Evolutionary conservation across 2,329 filamentous ascomycete species (phyloP), one percentile per base, ranked within the genome.

Genomic region (Beauveria medogensis): DNA sequence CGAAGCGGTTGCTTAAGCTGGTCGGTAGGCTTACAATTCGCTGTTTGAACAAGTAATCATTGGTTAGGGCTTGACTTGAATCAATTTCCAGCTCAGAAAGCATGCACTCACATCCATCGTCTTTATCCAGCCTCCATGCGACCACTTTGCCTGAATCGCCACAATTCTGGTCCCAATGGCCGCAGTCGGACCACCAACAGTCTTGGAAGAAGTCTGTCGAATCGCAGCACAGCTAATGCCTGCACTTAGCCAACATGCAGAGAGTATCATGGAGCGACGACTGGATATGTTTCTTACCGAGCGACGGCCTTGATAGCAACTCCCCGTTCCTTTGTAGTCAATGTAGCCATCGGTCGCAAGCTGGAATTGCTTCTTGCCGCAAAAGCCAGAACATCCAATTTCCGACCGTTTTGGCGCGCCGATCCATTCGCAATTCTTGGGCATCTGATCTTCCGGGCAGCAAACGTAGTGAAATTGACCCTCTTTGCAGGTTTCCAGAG

Each of bases 381-480:
- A 68, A 8, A 40, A 34, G 2, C 59, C 44, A 18, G 55, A 57
- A 50, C 67, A 68, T 51, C 67, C 66, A 44, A 66, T 64, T 6
- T 43, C 64, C 14, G 62, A 66, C 3, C 64, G 63, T 28, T 57
- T 61, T 2, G 67, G 68, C 10, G 61, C 62, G 16, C 65, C 65
- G 16, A 63, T 67, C 70, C 68, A 72, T 53, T 65, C 61, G 61
- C 69, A 72, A 55, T 68, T 65, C 50, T 67, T 62, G 0, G 69
- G 69, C 65, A 71, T 68, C 2, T 63, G 47, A 7, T 66, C 63
- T n/a, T 46, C 66, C 2, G 69, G 70, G 52, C 67, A 71, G 64
- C 69, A 72, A 34, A 72, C 67, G 55, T 69, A 62, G 10, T 65
- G 68, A 22, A 57, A 70, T 62, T 61, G 66, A 3, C 69, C 67